Base-by-base conservation (phyloP, 306 rosid genomes). In the Canavalia ensiformis region DNA sequence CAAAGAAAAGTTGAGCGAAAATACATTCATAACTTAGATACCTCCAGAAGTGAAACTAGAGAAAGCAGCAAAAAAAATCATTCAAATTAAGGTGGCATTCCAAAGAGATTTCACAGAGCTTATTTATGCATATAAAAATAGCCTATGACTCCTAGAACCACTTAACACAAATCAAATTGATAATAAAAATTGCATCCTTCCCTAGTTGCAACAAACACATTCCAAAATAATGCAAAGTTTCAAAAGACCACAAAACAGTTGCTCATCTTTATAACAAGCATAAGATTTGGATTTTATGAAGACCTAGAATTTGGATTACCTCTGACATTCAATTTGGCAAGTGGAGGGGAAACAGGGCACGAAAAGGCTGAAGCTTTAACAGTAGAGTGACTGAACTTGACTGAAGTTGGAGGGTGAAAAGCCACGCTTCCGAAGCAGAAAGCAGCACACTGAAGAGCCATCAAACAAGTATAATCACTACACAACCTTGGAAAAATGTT, bases 371-470 rank as follows among this genome's bases (percentile, higher is more conserved):
- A 78, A 10, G 92, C 84, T 87, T 75, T 87, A 57, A 86, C 63
- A 9, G 78, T 46, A 64, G 86, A 57, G 0, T 67, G 96, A 77
- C 54, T 50, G 49, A 71, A 76, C 73, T 62, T 87, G n/a, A 84
- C 76, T 2, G 92, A 84, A 74, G 56, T 79, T 25, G 81, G 76
- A 45, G 91, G 86, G 11, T 63, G 68, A 70, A 69, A 58, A 72
- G 83, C 68, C 65, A 79, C 75, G 6, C 58, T 70, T 51, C 59
- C 79, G 84, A 87, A 87, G 86, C 87, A 71, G 62, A 91, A 81
- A 78, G 90, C 82, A 70, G 54, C 74, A 47, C 92, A 81, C 44
- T 88, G 88, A 85, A 92, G 94, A 55, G 97, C 94, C 98, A 94
- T 94, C 68, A 73, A 85, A 65, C 58, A 81, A 86, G 31, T 71